phyloP scores from a whole-genome alignment of 2,329 filamentous ascomycete genomes.

The Talaromyces sp. region DNA sequence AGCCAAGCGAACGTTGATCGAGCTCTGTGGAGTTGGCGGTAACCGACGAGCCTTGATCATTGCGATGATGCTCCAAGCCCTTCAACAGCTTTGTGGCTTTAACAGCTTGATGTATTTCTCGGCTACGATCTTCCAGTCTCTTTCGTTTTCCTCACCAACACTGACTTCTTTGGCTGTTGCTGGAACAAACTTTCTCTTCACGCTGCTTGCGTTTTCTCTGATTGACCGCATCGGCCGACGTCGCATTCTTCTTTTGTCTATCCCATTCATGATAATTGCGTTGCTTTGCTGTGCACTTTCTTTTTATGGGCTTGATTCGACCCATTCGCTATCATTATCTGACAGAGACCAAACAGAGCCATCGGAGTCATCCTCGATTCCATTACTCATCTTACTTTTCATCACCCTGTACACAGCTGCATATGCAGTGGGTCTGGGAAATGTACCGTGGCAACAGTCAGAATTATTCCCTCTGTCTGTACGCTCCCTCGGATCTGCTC shows the following conservation, averaged over 20 bases:
- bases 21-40: conserved; percentile 40
- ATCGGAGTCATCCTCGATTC: conserved; percentile 22
- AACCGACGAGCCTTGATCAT: conserved; percentile 68
- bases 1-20: conserved; percentile 21
- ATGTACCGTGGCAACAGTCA: conserved; percentile 93
- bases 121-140: conserved; percentile 70
- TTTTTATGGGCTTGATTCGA: conserved; percentile 61
- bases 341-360: conserved; percentile 17
- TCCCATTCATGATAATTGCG: conserved; percentile 76
- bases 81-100: conserved; percentile 87
- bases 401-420: conserved; percentile 79
- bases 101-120: conserved; percentile 94
- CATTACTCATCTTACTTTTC: conserved; percentile 61
- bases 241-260: conserved; percentile 72
- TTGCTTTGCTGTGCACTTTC: conserved; percentile 66
- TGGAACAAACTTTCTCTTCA: conserved; percentile 77
- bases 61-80: conserved; percentile 77
- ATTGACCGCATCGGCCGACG: conserved; percentile 78
- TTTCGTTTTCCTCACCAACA: conserved; percentile 74
- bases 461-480: conserved; percentile 74
- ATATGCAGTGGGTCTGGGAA: conserved; percentile 83
- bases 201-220: conserved; percentile 65
- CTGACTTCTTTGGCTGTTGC: conserved; percentile 76
- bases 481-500: conserved; percentile 57
- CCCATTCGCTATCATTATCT: conserved; percentile 17